phyloP scores from a whole-genome alignment of 352 stramenopile species.

The Vaucheria bursata region DNA sequence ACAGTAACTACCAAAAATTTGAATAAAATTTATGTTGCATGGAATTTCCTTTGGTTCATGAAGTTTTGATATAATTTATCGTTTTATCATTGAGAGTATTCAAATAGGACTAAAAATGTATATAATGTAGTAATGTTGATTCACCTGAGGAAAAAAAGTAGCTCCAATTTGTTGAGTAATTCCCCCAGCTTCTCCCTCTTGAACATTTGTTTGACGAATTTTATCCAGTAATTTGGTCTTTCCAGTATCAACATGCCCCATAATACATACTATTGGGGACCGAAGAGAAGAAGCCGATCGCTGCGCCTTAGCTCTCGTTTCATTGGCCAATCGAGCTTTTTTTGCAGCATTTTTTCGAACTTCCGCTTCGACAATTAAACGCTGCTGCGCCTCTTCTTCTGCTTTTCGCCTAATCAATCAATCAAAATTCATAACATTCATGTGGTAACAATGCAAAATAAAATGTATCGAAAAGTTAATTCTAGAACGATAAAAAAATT shows the following conservation, averaged over 20 bases:
- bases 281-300: constrained; percentile 84
- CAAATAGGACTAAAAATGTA: constrained; percentile 68
- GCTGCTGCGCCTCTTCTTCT: constrained; percentile 30
- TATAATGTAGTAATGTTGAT: too few relatives aligned
- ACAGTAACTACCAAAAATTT: too few relatives aligned
- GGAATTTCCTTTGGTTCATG: too few relatives aligned
- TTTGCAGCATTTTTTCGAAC: constrained; percentile 61
- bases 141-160: constrained; percentile 85
- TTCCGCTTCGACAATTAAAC: constrained; percentile 30
- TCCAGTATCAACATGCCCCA: constrained; percentile 93
- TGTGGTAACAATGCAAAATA: too few relatives aligned
- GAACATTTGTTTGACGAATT: constrained; percentile 95
- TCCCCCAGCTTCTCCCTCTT: constrained; percentile 78
- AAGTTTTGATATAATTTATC: too few relatives aligned
- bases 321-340: constrained; percentile 43
- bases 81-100: too few relatives aligned
- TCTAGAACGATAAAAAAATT: too few relatives aligned
- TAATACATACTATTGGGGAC: constrained; percentile 98
- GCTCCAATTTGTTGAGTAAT: constrained; percentile 98
- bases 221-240: constrained; percentile 99
- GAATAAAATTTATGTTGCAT: too few relatives aligned
- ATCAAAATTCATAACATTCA: too few relatives aligned
- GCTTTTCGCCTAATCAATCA: constrained; percentile 25
- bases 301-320: constrained; percentile 51
- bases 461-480: too few relatives aligned